Percentiles rank a stretch among this genome's conserved stretches.
Conservation (phyloP, 2,329 filamentous ascomycete species). For the Aspergillus carbonarius region DNA sequence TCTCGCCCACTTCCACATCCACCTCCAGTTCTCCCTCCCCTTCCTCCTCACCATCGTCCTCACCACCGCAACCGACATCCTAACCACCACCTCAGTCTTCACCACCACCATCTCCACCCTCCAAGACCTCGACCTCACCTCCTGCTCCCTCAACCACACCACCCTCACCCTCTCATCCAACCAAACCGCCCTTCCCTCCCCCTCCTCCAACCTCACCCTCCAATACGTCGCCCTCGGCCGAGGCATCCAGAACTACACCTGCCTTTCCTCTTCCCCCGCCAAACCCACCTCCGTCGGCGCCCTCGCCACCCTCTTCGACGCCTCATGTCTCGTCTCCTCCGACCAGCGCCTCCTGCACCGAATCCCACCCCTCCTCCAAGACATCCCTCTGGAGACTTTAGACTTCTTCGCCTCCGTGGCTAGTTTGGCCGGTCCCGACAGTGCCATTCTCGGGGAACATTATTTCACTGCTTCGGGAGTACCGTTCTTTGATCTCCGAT, state of each 20-base stretch:
- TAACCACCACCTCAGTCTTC: not conserved
- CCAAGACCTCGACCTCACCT: conserved; percentile 7
- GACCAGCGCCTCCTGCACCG: conserved; percentile 30
- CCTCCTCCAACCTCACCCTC: conserved; percentile 33
- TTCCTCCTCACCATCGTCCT: not conserved
- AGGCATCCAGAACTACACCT: conserved; percentile 55
- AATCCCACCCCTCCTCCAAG: conserved; percentile 22
- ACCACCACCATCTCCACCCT: not conserved
- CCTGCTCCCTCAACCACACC: conserved; percentile 23
- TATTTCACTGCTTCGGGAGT: conserved; percentile 30
- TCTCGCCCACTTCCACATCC: not conserved
- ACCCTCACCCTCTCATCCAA: conserved; percentile 13
- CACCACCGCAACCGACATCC: not conserved
- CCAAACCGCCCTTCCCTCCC: conserved; percentile 26
- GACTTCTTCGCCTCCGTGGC: conserved; percentile 25
- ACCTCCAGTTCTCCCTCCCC: not conserved
- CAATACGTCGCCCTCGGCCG: conserved; percentile 48
- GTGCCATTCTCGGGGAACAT: conserved; percentile 38
- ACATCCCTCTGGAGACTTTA: conserved; percentile 27
- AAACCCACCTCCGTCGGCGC: conserved; percentile 44
- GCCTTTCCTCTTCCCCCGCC: conserved; percentile 28
- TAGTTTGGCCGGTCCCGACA: conserved; percentile 13
- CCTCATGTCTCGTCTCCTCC: conserved; percentile 37
- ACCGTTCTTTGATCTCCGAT: conserved; percentile 35
- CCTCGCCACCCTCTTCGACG: conserved; percentile 47